phyloP scores from a whole-genome alignment of 148 eudicot genomes.

The Amaranthus hypochondriacus region DNA sequence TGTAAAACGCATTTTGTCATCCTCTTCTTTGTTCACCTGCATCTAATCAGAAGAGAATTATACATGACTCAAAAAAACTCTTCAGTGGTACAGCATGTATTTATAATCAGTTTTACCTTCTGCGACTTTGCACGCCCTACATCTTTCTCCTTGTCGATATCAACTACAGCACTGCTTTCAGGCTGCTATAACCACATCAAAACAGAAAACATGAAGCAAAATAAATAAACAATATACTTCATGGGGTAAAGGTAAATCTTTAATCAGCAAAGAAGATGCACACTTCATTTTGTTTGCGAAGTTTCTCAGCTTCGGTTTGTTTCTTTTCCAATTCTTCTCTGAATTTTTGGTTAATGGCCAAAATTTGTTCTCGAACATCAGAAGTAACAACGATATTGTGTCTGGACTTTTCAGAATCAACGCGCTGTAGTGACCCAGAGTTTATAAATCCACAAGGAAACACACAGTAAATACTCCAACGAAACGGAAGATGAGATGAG shows the following conservation, averaged over 20 bases:
- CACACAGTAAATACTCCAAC: background rate
- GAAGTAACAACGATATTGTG: slow-evolving; percentile 65
- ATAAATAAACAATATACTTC: background rate
- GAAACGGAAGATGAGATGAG: background rate
- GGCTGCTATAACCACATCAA: slow-evolving; percentile 45
- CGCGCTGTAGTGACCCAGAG: slow-evolving; percentile 46
- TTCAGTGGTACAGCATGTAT: background rate
- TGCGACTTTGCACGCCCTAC: slow-evolving; percentile 53
- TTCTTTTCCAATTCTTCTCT: slow-evolving; percentile 86
- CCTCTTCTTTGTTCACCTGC: slow-evolving; percentile 84
- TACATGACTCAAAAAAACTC: background rate
- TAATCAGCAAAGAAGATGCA: slow-evolving; percentile 14
- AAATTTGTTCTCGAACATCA: slow-evolving; percentile 75
- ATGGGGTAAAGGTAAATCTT: background rate
- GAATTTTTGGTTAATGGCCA: slow-evolving; percentile 70
- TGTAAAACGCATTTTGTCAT: slow-evolving; percentile 92
- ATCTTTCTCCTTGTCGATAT: slow-evolving; percentile 77
- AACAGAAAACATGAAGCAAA: background rate
- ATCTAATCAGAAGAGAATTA: slow-evolving; percentile 3
- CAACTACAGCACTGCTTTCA: slow-evolving; percentile 45
- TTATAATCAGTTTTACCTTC: slow-evolving; percentile 41
- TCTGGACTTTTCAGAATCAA: slow-evolving; percentile 74
- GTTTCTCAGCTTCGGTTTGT: slow-evolving; percentile 77
- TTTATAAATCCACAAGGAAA: slow-evolving; percentile 6
- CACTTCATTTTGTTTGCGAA: slow-evolving; percentile 62